Conservation (phyloP, 139 green algal species). For the Chloropicon primus region DNA sequence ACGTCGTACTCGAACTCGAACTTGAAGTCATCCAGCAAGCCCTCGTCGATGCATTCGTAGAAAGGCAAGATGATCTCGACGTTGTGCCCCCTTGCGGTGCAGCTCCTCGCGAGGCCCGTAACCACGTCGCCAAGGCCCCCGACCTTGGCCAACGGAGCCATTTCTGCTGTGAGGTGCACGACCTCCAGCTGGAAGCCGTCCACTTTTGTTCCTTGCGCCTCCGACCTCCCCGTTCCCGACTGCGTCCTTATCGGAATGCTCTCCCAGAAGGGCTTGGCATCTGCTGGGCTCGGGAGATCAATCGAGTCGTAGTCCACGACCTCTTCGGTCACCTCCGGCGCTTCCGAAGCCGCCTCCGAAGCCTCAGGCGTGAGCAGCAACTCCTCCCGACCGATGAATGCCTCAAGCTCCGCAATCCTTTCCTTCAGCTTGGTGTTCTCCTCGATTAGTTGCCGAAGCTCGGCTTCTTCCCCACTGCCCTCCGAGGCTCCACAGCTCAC, state of each 20-base stretch:
- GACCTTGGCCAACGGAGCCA: constrained; percentile 97
- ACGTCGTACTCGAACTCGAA: constrained; percentile 60
- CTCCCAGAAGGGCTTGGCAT: neutral
- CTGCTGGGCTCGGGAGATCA: neutral
- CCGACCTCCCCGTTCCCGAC: neutral
- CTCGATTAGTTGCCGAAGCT: neutral
- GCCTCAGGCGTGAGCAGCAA: neutral
- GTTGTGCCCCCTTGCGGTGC: constrained; percentile 44
- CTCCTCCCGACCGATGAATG: neutral
- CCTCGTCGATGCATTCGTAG: constrained; percentile 68
- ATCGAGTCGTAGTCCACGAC: neutral
- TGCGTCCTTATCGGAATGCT: neutral
- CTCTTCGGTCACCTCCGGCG: neutral
- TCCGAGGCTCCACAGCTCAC: no score
- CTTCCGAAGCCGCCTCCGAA: neutral
- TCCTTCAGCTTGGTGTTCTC: neutral
- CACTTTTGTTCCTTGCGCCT: neutral
- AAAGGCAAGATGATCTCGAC: constrained; percentile 65
- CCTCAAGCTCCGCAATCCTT: neutral
- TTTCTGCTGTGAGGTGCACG: constrained; percentile 89
- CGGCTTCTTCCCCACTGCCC: neutral
- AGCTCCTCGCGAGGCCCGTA: constrained; percentile 26
- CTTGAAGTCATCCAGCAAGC: constrained; percentile 42
- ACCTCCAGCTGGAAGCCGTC: constrained; percentile 39
- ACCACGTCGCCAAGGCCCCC: constrained; percentile 56